Base-by-base conservation (phyloP, 306 rosid genomes). In the Pterocarpus santalinus region DNA sequence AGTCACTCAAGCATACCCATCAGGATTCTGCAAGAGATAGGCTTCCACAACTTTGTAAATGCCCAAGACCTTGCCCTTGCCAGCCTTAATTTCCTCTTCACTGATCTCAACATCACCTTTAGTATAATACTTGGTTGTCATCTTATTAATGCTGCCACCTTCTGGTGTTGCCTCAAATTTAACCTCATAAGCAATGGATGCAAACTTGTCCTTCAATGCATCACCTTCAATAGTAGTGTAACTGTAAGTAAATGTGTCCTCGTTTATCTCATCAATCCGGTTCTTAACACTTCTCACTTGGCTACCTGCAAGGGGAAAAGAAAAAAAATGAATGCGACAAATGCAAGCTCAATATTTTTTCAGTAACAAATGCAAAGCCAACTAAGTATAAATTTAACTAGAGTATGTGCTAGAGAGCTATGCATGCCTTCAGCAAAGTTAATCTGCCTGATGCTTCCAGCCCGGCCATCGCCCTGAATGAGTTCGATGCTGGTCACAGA, bases 401-500 rank as follows among this genome's bases (percentile, higher is more conserved):
- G 49, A 35, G 17, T 16, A 7, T 30, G 33, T 47, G 52, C 5
- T 52, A 71, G 66, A 34, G 35, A 34, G 35, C 47, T 9, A 51
- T 10, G 13, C 3, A 47, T 63, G 82, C 95, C 91, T 76, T 81
- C 81, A 1, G 72, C 76, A 9, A 89, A 85, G 65, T 79, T 80
- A 78, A 88, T 38, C 75, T 88, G 76, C 64, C 80, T 82, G 76
- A 88, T 70, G 78, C 86, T 87, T 76, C 92, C 90, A 8, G 81
- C 77, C 2, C 86, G 84, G 17, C 91, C 89, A 8, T 86, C 73
- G 8, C 91, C 91, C 3, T 82, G 66, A 55, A 87, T 8, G 66
- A 82, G 70, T 12, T 90, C 87, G 11, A 90, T 88, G 47, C 90
- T 88, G 75, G 85, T 84, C 55, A 90, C 76, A 82, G 81, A 72